Percentiles rank a stretch among this genome's conserved stretches.
These are phyloP conservation scores for Cyanidioschyzon merolae DNA, from an alignment of 23 red algal species.

Conservation along the genomic window DNA sequence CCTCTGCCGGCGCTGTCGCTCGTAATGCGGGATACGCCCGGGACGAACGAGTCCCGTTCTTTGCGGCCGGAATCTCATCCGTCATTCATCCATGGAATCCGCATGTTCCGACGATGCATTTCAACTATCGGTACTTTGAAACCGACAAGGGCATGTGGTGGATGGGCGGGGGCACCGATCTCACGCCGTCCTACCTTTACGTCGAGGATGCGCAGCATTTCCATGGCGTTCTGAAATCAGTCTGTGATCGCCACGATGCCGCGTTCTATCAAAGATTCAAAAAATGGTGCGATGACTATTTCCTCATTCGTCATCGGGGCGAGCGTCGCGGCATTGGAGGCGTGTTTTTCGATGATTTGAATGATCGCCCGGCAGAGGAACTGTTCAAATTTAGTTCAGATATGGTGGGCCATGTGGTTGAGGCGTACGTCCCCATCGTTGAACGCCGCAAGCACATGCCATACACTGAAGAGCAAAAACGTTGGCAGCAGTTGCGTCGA, in stretches of 20 bases:
- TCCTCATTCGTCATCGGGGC: constrained; percentile 81
- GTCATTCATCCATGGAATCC: constrained; percentile 99
- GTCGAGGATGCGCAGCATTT: constrained; percentile 83
- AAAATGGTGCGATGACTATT: constrained; percentile 97
- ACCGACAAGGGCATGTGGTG: constrained; percentile 95
- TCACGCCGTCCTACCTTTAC: constrained; percentile 83
- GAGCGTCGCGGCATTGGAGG: constrained; percentile 87
- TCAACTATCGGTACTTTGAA: constrained; percentile 99
- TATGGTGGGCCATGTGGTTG: constrained; percentile 39
- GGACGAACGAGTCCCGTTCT: constrained; percentile 87
- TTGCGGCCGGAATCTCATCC: constrained; percentile 88
- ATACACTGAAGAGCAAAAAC: constrained; percentile 65
- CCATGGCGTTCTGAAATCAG: constrained; percentile 65
- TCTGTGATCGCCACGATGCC: constrained; percentile 75
- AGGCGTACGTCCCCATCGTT: constrained; percentile 81
- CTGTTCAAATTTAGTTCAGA: constrained; percentile 69
- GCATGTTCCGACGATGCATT: constrained; percentile 95
- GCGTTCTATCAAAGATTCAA: constrained; percentile 83
- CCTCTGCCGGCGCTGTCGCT: constrained; percentile 57
- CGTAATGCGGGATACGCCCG: constrained; percentile 70
- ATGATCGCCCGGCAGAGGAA: constrained; percentile 47
- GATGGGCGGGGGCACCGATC: constrained; percentile 96
- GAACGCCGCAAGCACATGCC: constrained; percentile 51
- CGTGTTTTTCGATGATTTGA: constrained; percentile 97
- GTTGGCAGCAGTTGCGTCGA: constrained; percentile 91